These are phyloP conservation scores for Lentinula sp. DNA, from an alignment of 768 basidiomycete species.

Conservation along the genomic window DNA sequence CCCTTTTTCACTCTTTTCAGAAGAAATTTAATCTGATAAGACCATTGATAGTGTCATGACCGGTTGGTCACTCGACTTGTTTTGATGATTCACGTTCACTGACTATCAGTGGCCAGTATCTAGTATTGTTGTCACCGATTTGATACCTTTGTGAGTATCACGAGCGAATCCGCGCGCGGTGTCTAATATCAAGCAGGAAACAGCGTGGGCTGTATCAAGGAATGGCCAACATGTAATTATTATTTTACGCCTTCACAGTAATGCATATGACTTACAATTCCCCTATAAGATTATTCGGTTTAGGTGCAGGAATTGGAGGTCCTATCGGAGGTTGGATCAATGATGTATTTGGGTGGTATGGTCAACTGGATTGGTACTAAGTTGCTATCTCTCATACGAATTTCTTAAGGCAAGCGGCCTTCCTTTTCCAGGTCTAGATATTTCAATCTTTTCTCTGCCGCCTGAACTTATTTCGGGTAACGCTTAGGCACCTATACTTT, in stretches of 20 bases:
- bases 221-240: conserved; percentile 74
- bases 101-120: conserved; percentile 47
- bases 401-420: conserved; percentile 68
- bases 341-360: conserved; percentile 78
- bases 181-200: conserved; percentile 39
- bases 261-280: conserved; percentile 8
- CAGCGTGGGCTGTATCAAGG: conserved; percentile 91
- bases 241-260: not conserved
- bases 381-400: conserved; percentile 2
- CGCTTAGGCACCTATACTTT: conserved; percentile 69
- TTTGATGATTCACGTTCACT: conserved; percentile 14
- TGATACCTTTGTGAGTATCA: conserved; percentile 74
- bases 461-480: not conserved
- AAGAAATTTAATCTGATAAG: conserved; percentile 14
- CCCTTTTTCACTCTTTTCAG: conserved; percentile 14
- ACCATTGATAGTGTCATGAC: conserved; percentile 68
- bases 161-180: not conserved
- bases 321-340: conserved; percentile 83
- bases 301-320: conserved; percentile 77
- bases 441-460: not conserved
- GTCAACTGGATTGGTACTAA: not conserved
- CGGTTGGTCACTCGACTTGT: conserved; percentile 35
- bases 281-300: conserved; percentile 62
- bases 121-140: conserved; percentile 79
- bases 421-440: conserved; percentile 67